Conservation (phyloP, 2,329 filamentous ascomycete species). For the Sporothrix curviconia region DNA sequence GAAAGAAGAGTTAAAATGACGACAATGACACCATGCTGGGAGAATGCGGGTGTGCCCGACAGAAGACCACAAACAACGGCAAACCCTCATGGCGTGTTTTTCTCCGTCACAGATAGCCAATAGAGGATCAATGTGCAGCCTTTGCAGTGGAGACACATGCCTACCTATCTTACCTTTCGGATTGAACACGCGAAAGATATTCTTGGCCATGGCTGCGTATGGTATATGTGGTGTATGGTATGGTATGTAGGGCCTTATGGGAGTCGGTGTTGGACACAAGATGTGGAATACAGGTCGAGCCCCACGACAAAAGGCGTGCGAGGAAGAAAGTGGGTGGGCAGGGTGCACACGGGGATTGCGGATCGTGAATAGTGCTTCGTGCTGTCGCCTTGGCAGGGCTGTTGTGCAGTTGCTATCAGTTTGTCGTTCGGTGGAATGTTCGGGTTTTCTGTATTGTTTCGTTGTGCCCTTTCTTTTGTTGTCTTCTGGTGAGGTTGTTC, state of each 20-base stretch:
- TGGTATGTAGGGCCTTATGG: background rate
- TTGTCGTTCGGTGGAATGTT: background rate
- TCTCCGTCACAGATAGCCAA: too few species aligned
- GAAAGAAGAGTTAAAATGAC: background rate
- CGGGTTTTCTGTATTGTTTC: too few species aligned
- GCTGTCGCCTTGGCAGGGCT: background rate
- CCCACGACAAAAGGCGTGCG: too few species aligned
- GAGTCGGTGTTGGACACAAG: background rate
- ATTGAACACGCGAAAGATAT: conserved; percentile 15
- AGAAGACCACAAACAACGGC: too few species aligned
- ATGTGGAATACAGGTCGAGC: background rate
- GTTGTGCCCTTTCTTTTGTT: background rate
- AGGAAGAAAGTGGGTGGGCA: background rate
- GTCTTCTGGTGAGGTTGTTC: background rate
- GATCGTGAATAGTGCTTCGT: background rate
- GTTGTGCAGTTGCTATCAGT: background rate
- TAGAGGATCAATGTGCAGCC: too few species aligned
- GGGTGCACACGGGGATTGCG: background rate
- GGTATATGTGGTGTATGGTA: background rate
- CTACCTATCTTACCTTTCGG: background rate
- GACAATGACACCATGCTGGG: background rate
- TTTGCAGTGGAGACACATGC: too few species aligned
- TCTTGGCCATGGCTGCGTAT: conserved; percentile 2
- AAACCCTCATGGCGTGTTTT: too few species aligned
- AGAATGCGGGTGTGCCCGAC: too few species aligned